These are phyloP conservation scores for Blastobotrys serpentis DNA, from an alignment of 1,139 yeast species.

Conservation along the genomic window DNA sequence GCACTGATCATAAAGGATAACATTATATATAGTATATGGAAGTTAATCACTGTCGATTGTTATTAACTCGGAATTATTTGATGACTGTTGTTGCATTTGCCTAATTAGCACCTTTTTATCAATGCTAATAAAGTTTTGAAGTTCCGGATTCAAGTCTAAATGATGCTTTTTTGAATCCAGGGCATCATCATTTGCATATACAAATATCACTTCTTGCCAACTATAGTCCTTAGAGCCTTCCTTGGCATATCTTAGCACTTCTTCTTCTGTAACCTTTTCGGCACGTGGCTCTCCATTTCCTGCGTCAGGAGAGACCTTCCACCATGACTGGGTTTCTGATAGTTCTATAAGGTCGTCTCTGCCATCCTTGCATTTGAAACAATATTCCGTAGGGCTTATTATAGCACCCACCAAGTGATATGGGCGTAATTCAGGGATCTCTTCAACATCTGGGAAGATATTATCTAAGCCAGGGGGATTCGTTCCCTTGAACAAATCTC, in stretches of 20 bases:
- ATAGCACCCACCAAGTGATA: constrained; percentile 31
- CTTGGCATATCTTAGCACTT: constrained; percentile 26
- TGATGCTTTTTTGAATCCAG: constrained; percentile 21
- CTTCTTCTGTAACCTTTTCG: constrained; percentile 20
- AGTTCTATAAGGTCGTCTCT: constrained; percentile 23
- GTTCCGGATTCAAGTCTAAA: constrained; percentile 19
- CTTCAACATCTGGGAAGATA: constrained; percentile 16
- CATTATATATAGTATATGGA: too few relatives aligned
- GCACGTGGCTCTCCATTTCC: constrained; percentile 18
- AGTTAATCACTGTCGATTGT: constrained; percentile 1
- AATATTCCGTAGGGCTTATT: constrained; percentile 33
- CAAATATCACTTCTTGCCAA: constrained; percentile 29
- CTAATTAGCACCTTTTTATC: constrained; percentile 22
- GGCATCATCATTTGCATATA: constrained; percentile 31
- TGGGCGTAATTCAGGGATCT: constrained; percentile 26
- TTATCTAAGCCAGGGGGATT: constrained; percentile 15
- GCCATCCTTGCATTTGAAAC: constrained; percentile 19
- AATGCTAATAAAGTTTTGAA: constrained; percentile 22
- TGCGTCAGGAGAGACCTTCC: constrained; percentile 20
- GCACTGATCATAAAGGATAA: too few relatives aligned
- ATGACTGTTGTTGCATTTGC: constrained; percentile 10
- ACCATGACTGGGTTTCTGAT: constrained; percentile 21
- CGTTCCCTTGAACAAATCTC: constrained; percentile 14
- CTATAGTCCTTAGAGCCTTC: constrained; percentile 27
- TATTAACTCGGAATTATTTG: not conserved